Base-by-base conservation (phyloP, 2,329 filamentous ascomycete species). In the Aspergillus alliaceus region DNA sequence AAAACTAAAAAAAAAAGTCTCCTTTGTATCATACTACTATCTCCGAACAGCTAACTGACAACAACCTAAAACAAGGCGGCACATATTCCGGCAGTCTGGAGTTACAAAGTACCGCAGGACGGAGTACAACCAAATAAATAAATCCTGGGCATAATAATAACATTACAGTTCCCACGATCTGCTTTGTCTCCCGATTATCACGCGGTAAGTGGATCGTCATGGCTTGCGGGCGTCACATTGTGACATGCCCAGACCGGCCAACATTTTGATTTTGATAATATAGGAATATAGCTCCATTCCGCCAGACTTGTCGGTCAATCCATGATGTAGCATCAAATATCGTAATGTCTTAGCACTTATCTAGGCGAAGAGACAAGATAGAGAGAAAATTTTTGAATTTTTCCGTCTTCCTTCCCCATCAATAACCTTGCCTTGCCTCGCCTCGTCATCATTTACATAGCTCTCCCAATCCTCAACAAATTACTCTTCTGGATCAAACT, bases 371-470 rank as follows among this genome's bases (percentile, higher is more conserved):
- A n/a, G n/a, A n/a, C n/a, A n/a, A n/a, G n/a, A n/a, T n/a, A 32
- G 44, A 27, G 44, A n/a, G 14, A n/a, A 27, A 18, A 11, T 22
- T 47, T 14, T 32, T 22, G n/a, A n/a, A n/a, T 48, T 20, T 32
- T 47, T 58, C 50, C 20, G 20, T 34, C 25, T 18, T 24, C 25
- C 25, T 47, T 44, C n/a, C 27, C 34, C 32, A 27, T 34, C 29
- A 52, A 44, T 44, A 7, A 44, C 18, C 40, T 44, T 14, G 24
- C 24, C 40, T 44, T 5, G 27, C 27, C n/a, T n/a, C n/a, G 39
- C 39, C 39, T 42, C 39, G 39, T 42, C 39, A 42, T 42, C 39
- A 42, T 56, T 59, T 58, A 62, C 50, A 59, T 62, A 22, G 32
- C 44, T 32, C 12, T 22, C 11, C n/a, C 20, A n/a, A 48, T 15